Evolutionary conservation across 345 rosid genomes (phyloP).

Genomic region (Pseudoturritis turrita): DNA sequence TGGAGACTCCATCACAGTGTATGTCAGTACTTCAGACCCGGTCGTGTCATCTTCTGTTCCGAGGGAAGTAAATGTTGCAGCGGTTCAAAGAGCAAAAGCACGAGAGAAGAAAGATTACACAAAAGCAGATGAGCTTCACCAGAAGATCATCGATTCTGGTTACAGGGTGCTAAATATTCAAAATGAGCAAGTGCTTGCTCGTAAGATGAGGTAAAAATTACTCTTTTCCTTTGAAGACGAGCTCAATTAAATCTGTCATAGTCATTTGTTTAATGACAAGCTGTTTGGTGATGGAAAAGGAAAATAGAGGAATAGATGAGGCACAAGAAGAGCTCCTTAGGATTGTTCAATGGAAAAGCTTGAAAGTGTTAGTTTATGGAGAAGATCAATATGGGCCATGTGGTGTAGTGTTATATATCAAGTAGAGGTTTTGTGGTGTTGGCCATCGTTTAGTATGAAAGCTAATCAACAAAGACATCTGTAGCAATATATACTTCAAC

Average conservation of each 20-base stretch:
- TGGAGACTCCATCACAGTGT: constrained; percentile 80
- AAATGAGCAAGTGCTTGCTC: constrained; percentile 63
- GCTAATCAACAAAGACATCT: background rate
- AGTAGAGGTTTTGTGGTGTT: background rate
- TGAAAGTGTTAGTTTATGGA: constrained; percentile 56
- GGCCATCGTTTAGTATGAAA: background rate
- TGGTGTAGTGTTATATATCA: too few relatives aligned
- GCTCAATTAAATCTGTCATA: background rate
- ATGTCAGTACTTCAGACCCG: constrained; percentile 51
- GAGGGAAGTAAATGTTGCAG: constrained; percentile 49
- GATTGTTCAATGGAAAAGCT: constrained; percentile 57
- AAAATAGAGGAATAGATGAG: constrained; percentile 86
- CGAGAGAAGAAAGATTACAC: constrained; percentile 53
- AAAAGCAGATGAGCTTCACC: constrained; percentile 57
- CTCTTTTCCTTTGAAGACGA: background rate
- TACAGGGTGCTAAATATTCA: constrained; percentile 24
- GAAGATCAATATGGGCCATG: constrained; percentile 65
- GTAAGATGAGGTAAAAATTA: constrained; percentile 58
- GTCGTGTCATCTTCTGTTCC: constrained; percentile 63
- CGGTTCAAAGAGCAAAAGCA: constrained; percentile 54
- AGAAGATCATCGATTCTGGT: constrained; percentile 57
- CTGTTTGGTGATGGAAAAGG: constrained; percentile 9
- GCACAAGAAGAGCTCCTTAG: constrained; percentile 59
- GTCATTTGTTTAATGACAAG: background rate
- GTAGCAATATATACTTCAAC: too few relatives aligned